phyloP scores from a whole-genome alignment of 2,329 filamentous ascomycete genomes.

The Colletotrichum musicola region DNA sequence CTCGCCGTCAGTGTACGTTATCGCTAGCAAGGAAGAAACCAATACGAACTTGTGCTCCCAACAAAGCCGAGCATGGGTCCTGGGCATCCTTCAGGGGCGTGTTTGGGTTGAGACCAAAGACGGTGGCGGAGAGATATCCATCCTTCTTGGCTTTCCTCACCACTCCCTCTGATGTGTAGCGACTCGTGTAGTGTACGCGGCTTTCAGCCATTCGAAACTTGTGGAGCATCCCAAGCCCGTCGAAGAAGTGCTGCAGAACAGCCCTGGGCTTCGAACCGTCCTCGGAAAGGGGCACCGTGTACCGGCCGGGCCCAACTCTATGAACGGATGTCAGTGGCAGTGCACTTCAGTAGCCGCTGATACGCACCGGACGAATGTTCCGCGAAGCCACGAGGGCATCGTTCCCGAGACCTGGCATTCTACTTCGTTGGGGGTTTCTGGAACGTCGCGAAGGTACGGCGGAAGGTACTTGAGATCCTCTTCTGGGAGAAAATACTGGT shows the following conservation, averaged over 20 bases:
- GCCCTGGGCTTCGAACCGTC: slow-evolving; percentile 40
- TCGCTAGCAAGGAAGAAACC: not conserved
- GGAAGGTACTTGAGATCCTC: slow-evolving; percentile 36
- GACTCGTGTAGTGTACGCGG: slow-evolving; percentile 35
- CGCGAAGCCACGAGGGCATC: slow-evolving; percentile 37
- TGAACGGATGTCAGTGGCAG: not conserved
- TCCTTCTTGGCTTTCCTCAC: slow-evolving; percentile 33
- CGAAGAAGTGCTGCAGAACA: slow-evolving; percentile 39
- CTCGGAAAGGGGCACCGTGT: slow-evolving; percentile 35
- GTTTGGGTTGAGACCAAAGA: slow-evolving; percentile 38
- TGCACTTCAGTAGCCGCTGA: not conserved
- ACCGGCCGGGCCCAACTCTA: slow-evolving; percentile 34
- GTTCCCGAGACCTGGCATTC: slow-evolving; percentile 24
- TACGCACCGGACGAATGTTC: slow-evolving; percentile 36
- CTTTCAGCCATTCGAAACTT: slow-evolving; percentile 36
- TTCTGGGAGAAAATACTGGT: slow-evolving; percentile 36
- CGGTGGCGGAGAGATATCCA: slow-evolving; percentile 25
- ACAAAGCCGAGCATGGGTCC: slow-evolving; percentile 36
- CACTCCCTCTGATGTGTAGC: slow-evolving; percentile 37
- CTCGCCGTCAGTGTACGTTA: not conserved
- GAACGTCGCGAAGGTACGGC: slow-evolving; percentile 38
- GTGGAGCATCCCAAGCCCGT: slow-evolving; percentile 38
- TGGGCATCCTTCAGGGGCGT: slow-evolving; percentile 34
- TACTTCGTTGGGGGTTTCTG: slow-evolving; percentile 34
- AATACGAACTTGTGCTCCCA: slow-evolving; percentile 37